phyloP scores from a whole-genome alignment of 78 protist genomes.

The Thecamonas trahens region DNA sequence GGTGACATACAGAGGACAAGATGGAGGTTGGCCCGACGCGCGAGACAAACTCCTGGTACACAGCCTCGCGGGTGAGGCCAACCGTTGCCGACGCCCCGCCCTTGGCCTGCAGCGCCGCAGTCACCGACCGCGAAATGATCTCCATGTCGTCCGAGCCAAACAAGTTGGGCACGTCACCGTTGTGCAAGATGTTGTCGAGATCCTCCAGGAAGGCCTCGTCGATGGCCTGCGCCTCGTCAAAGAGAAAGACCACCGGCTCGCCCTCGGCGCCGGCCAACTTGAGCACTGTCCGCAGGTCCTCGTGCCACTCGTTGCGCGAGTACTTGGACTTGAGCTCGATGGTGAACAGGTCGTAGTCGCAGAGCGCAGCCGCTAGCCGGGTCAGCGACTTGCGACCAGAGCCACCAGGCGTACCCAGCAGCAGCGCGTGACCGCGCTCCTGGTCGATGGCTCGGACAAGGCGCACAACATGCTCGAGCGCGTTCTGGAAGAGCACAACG shows the following conservation, averaged over 20 bases:
- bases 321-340: conserved; percentile 8
- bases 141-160: conserved; percentile 38
- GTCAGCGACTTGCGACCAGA: conserved; percentile 46
- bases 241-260: conserved; percentile 48
- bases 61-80: conserved; percentile 3
- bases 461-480: conserved; percentile 43
- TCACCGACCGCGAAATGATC: conserved; percentile 34
- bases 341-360: conserved; percentile 2
- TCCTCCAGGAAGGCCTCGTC: conserved; percentile 35
- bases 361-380: conserved; percentile 36
- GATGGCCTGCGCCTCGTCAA: conserved; percentile 46
- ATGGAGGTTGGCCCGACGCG: conserved; percentile 47
- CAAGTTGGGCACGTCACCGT: conserved; percentile 86
- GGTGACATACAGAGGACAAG: conserved; percentile 63
- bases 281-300: conserved; percentile 43
- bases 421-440: conserved; percentile 67
- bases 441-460: conserved; percentile 36
- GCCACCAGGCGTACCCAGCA: conserved; percentile 75
- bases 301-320: conserved; percentile 32
- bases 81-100: conserved; percentile 19
- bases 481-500: conserved; percentile 65
- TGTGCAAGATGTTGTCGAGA: conserved; percentile 67
- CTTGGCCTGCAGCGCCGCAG: conserved; percentile 17
- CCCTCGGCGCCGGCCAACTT: conserved; percentile 35
- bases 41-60: conserved; percentile 14